Evolutionary conservation across 805 yeast species (phyloP).

Genomic region (Wickerhamomyces strasburgensis): DNA sequence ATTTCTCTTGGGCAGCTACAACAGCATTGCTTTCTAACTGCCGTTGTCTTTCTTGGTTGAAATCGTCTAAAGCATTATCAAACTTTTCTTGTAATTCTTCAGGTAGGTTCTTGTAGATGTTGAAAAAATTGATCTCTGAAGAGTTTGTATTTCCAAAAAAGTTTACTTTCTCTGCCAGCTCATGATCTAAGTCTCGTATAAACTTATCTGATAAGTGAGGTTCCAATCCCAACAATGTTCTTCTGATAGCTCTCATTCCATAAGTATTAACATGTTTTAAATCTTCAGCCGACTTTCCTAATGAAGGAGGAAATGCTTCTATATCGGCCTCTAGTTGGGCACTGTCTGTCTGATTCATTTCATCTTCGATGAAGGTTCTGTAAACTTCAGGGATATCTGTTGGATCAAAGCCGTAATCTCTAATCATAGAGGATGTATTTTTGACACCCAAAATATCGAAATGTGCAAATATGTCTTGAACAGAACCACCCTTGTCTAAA

Average conservation of each 20-base stretch:
- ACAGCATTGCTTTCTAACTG: constrained; percentile 72
- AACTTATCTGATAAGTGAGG: constrained; percentile 26
- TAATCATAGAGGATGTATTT: constrained; percentile 30
- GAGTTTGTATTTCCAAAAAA: constrained; percentile 22
- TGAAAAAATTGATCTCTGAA: constrained; percentile 54
- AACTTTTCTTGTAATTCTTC: constrained; percentile 49
- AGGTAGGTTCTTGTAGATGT: constrained; percentile 51
- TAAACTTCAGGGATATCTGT: constrained; percentile 32
- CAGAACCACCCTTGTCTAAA: constrained; percentile 25
- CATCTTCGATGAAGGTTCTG: constrained; percentile 22
- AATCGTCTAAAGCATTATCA: constrained; percentile 59
- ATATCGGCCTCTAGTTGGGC: constrained; percentile 2
- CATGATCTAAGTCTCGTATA: constrained; percentile 28
- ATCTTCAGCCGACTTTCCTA: constrained; percentile 50
- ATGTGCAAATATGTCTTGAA: constrained; percentile 14
- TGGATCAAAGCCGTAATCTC: constrained; percentile 15
- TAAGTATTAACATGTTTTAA: constrained; percentile 68
- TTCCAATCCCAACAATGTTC: constrained; percentile 55
- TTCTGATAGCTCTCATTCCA: constrained; percentile 75
- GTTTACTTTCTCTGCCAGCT: constrained; percentile 33
- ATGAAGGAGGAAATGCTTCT: constrained; percentile 30
- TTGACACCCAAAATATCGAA: constrained; percentile 51
- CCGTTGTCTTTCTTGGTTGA: constrained; percentile 73
- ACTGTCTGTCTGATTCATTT: not conserved
- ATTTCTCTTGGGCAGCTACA: constrained; percentile 81